phyloP scores from a whole-genome alignment of 176 grass and related monocot genomes.

The Puccinellia tenuiflora region DNA sequence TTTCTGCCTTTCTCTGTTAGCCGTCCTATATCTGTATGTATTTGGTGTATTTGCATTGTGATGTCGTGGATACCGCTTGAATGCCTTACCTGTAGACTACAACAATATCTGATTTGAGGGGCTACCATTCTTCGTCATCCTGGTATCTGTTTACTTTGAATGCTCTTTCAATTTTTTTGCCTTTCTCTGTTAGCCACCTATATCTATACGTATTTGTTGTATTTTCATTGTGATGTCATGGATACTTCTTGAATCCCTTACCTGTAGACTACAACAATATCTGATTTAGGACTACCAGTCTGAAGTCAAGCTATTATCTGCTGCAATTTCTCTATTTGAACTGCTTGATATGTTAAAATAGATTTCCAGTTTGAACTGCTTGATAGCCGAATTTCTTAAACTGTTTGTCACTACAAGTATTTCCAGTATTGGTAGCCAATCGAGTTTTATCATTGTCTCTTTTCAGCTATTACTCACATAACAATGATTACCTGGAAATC shows the following conservation, averaged over 20 bases:
- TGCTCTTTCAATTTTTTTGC: not conserved
- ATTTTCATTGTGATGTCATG: not conserved
- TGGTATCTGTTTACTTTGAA: no score
- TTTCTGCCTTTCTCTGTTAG: not conserved
- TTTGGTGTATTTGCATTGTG: not conserved
- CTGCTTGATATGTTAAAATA: not conserved
- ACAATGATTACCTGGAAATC: slow-evolving; percentile 96
- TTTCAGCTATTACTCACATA: slow-evolving; percentile 73
- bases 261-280: not conserved
- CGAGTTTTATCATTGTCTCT: not conserved
- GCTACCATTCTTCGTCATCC: not conserved
- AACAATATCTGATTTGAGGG: not conserved
- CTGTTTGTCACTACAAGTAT: not conserved
- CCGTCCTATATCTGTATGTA: not conserved
- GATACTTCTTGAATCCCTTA: not conserved
- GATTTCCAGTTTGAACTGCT: not conserved
- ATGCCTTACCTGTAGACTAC: not conserved
- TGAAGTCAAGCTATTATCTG: not conserved
- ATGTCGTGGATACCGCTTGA: not conserved
- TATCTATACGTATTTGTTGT: not conserved
- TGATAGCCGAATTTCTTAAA: not conserved
- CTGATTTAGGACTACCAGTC: not conserved
- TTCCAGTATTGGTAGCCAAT: not conserved
- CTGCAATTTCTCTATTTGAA: not conserved
- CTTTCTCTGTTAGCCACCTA: not conserved